These are phyloP conservation scores for Diaporthe vaccinii DNA, from an alignment of 2,329 filamentous ascomycete species.

Conservation along the genomic window DNA sequence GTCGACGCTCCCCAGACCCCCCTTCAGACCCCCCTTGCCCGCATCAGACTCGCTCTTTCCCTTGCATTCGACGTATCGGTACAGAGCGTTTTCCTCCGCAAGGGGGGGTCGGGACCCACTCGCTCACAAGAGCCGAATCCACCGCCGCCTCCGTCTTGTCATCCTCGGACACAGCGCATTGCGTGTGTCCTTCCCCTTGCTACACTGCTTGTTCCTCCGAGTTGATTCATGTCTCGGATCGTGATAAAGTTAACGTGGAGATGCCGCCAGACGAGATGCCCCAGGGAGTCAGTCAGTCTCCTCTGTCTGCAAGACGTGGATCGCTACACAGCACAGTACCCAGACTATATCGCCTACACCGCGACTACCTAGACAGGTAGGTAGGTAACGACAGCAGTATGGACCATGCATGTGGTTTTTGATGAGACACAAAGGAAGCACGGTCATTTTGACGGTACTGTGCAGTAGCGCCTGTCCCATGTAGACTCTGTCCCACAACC, in stretches of 20 bases:
- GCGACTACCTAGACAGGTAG: background rate
- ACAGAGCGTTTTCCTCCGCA: slow-evolving; percentile 3
- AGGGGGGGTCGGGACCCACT: slow-evolving; percentile 13
- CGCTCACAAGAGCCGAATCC: slow-evolving; percentile 15
- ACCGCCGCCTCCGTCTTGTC: background rate
- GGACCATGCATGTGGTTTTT: slow-evolving; percentile 2
- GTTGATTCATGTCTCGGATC: slow-evolving; percentile 30
- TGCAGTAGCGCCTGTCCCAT: slow-evolving; percentile 27
- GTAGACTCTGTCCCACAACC: slow-evolving; percentile 7
- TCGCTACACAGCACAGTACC: no score
- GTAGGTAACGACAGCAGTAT: background rate
- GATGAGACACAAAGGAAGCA: slow-evolving; percentile 12
- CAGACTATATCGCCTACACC: no score
- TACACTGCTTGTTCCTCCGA: slow-evolving; percentile 22
- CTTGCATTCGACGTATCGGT: slow-evolving; percentile 12
- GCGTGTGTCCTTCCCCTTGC: slow-evolving; percentile 19
- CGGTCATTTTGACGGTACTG: slow-evolving; percentile 18
- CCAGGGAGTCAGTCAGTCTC: background rate
- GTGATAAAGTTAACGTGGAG: slow-evolving; percentile 18
- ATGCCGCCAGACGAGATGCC: background rate
- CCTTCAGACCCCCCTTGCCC: background rate
- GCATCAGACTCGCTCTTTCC: background rate
- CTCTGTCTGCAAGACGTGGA: background rate
- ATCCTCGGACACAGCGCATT: slow-evolving; percentile 10
- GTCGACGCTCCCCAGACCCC: background rate